A percentile compares a stretch with the other conserved stretches of the same genome.
Evolutionary conservation across 2,329 filamentous ascomycete species (phyloP).

Genomic region (Cordyceps javanica): DNA sequence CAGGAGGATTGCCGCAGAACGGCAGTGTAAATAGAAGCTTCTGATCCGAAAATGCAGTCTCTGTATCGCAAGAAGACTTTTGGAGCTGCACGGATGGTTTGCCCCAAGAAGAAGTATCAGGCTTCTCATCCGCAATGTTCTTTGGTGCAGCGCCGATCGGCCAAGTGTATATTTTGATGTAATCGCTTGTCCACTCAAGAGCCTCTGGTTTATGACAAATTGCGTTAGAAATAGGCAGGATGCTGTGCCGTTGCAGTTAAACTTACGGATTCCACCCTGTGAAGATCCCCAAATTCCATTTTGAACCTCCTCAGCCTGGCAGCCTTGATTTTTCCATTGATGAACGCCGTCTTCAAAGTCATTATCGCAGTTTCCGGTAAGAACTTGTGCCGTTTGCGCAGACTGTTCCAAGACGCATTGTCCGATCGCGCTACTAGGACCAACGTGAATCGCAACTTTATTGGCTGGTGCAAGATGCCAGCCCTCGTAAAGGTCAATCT

Average conservation of each 20-base stretch:
- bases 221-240: not conserved
- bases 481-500: slow-evolving; percentile 60
- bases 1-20: slow-evolving; percentile 4
- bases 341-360: not conserved
- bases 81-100: slow-evolving; percentile 3
- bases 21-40: slow-evolving; percentile 4
- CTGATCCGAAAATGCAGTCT: not conserved
- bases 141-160: slow-evolving; percentile 20
- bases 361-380: slow-evolving; percentile 11
- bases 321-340: slow-evolving; percentile 3
- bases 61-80: not conserved
- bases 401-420: slow-evolving; percentile 22
- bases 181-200: slow-evolving; percentile 30
- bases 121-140: slow-evolving; percentile 18
- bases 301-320: not conserved
- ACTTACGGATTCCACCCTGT: slow-evolving; percentile 10
- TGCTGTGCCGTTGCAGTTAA: not conserved
- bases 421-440: slow-evolving; percentile 20
- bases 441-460: slow-evolving; percentile 50
- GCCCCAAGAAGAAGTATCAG: slow-evolving; percentile 10
- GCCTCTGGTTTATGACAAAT: slow-evolving; percentile 21
- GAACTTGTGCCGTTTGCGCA: slow-evolving; percentile 20
- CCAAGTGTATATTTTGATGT: slow-evolving; percentile 34
- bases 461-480: slow-evolving; percentile 49
- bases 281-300: slow-evolving; percentile 7